A percentile compares a stretch with the other conserved stretches of the same genome.
Evolutionary conservation across 106 monocot genomes (phyloP).

Genomic region (Dioscorea alata): DNA sequence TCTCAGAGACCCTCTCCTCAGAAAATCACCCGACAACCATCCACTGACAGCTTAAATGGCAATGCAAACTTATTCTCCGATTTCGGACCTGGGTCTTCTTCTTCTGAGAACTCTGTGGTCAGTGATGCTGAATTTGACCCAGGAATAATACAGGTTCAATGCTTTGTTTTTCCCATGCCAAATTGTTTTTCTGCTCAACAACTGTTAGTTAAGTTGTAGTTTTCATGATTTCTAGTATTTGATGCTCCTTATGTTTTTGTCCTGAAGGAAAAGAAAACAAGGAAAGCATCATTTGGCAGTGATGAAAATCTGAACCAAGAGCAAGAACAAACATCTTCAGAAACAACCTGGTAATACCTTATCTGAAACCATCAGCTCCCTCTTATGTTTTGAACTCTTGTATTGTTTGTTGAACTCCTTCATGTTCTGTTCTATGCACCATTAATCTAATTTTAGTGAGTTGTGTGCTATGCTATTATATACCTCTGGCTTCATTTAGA

Average conservation of each 20-base stretch:
- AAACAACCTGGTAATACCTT: conserved; percentile 12
- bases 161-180: background rate
- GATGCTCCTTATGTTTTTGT: conserved; percentile 16
- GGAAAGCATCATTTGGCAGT: background rate
- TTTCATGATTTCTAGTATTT: background rate
- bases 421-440: background rate
- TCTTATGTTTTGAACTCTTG: background rate
- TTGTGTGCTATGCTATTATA: too few relatives aligned
- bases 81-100: conserved; percentile 5
- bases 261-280: conserved; percentile 25
- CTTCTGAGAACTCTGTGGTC: conserved; percentile 12
- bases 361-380: background rate
- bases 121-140: conserved; percentile 20
- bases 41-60: background rate
- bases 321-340: conserved; percentile 10
- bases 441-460: too few relatives aligned
- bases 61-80: conserved; percentile 2
- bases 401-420: background rate
- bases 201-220: background rate
- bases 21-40: conserved; percentile 10
- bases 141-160: conserved; percentile 17
- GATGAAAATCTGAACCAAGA: conserved; percentile 6
- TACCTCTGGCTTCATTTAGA: background rate
- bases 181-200: background rate
- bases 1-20: conserved; percentile 33